Conservation (phyloP, 176 grass and related monocot species). For the Oryza officinalis region DNA sequence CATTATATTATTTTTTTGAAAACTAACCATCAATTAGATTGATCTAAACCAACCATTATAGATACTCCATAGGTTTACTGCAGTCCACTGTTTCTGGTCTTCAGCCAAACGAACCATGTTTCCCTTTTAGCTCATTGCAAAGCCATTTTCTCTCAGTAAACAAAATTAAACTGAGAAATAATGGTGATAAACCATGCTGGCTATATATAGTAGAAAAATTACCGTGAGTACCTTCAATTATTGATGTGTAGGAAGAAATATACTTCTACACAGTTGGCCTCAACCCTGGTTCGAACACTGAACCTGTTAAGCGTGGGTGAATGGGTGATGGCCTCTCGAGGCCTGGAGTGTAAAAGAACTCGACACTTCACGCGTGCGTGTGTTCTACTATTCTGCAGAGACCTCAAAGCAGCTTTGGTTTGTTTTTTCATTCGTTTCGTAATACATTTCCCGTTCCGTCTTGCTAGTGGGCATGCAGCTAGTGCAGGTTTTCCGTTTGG, state of each 20-base stretch:
- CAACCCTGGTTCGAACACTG: neutral
- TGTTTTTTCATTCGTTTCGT: neutral
- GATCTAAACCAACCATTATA: neutral
- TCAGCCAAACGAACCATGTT: neutral
- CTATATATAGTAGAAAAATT: neutral
- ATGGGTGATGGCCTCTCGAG: neutral
- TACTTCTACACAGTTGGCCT: neutral
- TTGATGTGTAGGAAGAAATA: neutral
- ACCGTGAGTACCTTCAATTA: neutral
- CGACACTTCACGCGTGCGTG: neutral
- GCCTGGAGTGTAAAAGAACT: neutral
- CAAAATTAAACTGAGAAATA: neutral
- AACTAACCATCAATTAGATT: neutral
- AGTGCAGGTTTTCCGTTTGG: neutral
- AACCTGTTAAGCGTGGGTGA: too few relatives aligned
- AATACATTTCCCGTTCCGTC: neutral
- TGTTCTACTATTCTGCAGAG: neutral
- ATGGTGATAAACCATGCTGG: neutral
- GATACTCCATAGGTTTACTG: neutral
- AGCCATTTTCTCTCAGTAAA: neutral
- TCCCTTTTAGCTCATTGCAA: neutral
- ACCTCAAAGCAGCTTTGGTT: constrained; percentile 8
- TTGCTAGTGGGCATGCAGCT: neutral
- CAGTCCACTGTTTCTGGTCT: neutral
- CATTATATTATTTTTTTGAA: too few relatives aligned